These are phyloP conservation scores for Metschnikowia sp. DNA, from an alignment of 805 yeast species.

Conservation along the genomic window DNA sequence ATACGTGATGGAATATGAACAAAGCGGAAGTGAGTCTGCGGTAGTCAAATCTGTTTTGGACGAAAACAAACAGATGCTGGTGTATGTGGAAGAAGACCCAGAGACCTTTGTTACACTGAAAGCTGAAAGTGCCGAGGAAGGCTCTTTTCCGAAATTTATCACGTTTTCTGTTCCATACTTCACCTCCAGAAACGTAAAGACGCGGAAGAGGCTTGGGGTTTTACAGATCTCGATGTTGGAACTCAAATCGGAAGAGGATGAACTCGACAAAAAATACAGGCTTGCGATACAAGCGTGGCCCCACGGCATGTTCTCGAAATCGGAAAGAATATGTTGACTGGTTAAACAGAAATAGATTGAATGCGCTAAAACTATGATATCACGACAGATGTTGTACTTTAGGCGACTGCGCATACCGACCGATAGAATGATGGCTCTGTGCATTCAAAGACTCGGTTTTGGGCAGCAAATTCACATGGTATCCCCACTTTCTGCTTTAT, in stretches of 20 bases:
- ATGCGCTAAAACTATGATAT: too few relatives aligned
- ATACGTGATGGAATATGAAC: constrained; percentile 19
- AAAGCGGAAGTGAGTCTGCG: neutral
- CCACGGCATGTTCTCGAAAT: constrained; percentile 4
- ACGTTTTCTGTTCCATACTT: constrained; percentile 34
- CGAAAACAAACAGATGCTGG: constrained; percentile 30
- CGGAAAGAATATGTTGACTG: constrained; percentile 1
- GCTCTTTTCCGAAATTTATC: constrained; percentile 21
- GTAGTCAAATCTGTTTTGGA: constrained; percentile 20
- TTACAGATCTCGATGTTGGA: constrained; percentile 31
- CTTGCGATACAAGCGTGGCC: constrained; percentile 16
- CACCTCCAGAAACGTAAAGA: constrained; percentile 18
- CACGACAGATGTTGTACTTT: neutral
- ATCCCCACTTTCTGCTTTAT: too few relatives aligned
- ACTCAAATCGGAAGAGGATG: neutral
- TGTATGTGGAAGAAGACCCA: constrained; percentile 17
- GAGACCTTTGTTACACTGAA: constrained; percentile 20
- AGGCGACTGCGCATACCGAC: neutral
- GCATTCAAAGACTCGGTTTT: neutral
- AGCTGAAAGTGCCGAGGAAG: constrained; percentile 15
- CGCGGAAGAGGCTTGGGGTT: constrained; percentile 28
- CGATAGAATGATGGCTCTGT: neutral
- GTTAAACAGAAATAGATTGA: neutral
- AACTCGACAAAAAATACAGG: neutral
- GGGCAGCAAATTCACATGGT: too few relatives aligned